Conservation (phyloP, 2,329 filamentous ascomycete species). For the Colletotrichum somersetense region DNA sequence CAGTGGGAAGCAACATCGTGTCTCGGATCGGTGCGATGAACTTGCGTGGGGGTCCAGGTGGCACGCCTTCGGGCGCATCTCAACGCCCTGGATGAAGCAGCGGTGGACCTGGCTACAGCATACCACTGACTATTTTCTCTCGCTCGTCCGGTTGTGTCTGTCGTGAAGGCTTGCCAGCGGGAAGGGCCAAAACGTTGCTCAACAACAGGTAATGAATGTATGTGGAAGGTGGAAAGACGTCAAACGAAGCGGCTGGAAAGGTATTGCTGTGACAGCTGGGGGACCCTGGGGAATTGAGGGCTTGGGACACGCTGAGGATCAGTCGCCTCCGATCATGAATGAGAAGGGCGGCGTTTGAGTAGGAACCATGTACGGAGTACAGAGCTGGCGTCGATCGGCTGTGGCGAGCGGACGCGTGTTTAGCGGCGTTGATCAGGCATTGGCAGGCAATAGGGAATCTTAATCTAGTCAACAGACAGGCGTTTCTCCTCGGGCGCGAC, state of each 20-base stretch:
- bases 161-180: neutral
- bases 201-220: neutral
- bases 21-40: slow-evolving; percentile 87
- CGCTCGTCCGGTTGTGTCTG: neutral
- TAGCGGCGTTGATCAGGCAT: slow-evolving; percentile 18
- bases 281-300: neutral
- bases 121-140: neutral
- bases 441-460: slow-evolving; percentile 12
- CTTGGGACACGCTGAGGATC: neutral
- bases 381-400: slow-evolving; percentile 25
- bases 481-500: neutral
- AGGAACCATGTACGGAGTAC: slow-evolving; percentile 6
- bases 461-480: neutral
- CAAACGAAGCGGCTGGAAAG: neutral
- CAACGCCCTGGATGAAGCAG: slow-evolving; percentile 28
- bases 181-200: neutral
- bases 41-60: slow-evolving; percentile 64
- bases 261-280: neutral
- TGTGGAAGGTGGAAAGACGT: neutral
- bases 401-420: slow-evolving; percentile 34
- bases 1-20: slow-evolving; percentile 90
- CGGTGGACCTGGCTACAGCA: too few species aligned
- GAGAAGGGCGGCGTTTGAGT: slow-evolving; percentile 19
- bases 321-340: neutral
- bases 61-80: slow-evolving; percentile 21